These are phyloP conservation scores for Bipolaris zeicola DNA, from an alignment of 2,329 filamentous ascomycete genomes.

Conservation along the genomic window DNA sequence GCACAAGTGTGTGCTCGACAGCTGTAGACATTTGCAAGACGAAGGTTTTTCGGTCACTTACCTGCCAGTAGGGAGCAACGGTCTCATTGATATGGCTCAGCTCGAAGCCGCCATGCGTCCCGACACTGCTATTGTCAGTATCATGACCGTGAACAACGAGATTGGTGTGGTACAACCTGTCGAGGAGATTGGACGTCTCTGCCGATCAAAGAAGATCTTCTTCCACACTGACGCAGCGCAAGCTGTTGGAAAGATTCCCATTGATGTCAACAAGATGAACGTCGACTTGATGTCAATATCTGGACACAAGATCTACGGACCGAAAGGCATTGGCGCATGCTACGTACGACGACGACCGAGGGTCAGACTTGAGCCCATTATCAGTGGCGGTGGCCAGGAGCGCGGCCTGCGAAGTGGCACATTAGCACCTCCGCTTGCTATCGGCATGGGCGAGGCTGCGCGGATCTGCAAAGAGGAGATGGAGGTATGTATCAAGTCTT, in stretches of 20 bases:
- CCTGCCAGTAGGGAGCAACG: constrained; percentile 83
- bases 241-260: constrained; percentile 96
- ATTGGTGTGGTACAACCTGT: constrained; percentile 98
- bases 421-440: constrained; percentile 82
- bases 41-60: constrained; percentile 98
- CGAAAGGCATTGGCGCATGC: constrained; percentile 95
- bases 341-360: constrained; percentile 91
- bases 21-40: constrained; percentile 93
- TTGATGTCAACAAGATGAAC: constrained; percentile 98
- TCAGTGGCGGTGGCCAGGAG: constrained; percentile 95
- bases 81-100: constrained; percentile 82
- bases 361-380: constrained; percentile 93
- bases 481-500: constrained; percentile 67
- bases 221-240: constrained; percentile 98
- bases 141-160: constrained; percentile 99
- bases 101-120: constrained; percentile 88
- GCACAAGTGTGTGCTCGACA: constrained; percentile 98
- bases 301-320: constrained; percentile 97
- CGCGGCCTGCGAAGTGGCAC: constrained; percentile 93
- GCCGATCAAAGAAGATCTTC: constrained; percentile 89
- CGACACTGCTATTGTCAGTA: constrained; percentile 89
- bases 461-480: constrained; percentile 90
- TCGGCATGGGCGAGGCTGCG: constrained; percentile 95
- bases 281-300: constrained; percentile 99
- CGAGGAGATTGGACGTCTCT: constrained; percentile 90